phyloP scores from a whole-genome alignment of 768 basidiomycete species.

The Termitomyces sp. region DNA sequence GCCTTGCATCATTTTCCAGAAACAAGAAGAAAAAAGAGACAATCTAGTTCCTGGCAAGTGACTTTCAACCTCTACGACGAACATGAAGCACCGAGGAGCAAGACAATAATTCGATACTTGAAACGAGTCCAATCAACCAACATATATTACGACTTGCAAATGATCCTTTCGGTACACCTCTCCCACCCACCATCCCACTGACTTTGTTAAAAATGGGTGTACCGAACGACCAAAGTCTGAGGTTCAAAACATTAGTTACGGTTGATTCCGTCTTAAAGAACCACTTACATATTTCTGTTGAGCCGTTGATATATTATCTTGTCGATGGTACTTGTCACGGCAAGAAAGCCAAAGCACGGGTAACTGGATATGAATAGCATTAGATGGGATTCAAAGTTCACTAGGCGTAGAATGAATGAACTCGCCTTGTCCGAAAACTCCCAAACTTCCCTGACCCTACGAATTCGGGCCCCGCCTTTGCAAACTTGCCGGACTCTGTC shows the following conservation, averaged over 20 bases:
- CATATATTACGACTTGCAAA: not conserved
- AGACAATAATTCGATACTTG: not conserved
- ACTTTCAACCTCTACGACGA: too few relatives aligned
- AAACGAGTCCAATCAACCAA: too few relatives aligned
- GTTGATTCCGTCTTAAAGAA: not conserved
- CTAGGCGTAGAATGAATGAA: not conserved
- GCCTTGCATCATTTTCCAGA: too few relatives aligned
- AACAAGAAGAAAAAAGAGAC: not conserved
- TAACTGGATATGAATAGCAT: not conserved
- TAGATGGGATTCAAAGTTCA: not conserved
- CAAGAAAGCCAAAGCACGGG: not conserved
- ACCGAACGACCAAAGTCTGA: not conserved
- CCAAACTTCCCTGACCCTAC: not conserved
- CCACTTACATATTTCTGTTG: not conserved
- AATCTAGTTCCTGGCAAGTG: too few relatives aligned
- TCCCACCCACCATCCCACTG: conserved; percentile 3
- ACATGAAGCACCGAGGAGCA: not conserved
- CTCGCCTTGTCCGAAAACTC: not conserved
- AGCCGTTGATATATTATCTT: not conserved
- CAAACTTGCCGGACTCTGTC: not conserved
- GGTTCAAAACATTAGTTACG: not conserved
- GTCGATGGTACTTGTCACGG: not conserved
- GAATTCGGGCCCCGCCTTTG: conserved; percentile 1
- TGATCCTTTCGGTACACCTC: not conserved
- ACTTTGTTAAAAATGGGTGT: not conserved